phyloP scores from a whole-genome alignment of 768 basidiomycete genomes.

The Phylloporus rhodoxanthus region DNA sequence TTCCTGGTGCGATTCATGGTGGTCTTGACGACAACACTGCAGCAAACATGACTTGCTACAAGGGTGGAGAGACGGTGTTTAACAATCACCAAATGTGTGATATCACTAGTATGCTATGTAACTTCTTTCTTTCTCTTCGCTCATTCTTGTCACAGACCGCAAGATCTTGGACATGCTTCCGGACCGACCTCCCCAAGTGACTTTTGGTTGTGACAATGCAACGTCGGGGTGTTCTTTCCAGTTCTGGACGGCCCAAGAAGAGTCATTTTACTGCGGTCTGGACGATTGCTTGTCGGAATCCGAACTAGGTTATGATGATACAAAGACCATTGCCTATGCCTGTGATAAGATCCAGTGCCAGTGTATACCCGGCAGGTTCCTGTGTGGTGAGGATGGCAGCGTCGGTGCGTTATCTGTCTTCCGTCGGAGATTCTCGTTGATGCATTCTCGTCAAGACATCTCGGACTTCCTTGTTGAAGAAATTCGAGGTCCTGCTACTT shows the following conservation, averaged over 20 bases:
- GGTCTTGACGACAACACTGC: constrained; percentile 37
- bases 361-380: constrained; percentile 90
- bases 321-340: constrained; percentile 68
- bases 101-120: constrained; percentile 75
- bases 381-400: constrained; percentile 93
- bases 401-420: constrained; percentile 55
- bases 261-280: constrained; percentile 93
- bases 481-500: constrained; percentile 86
- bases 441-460: constrained; percentile 50
- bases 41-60: constrained; percentile 88
- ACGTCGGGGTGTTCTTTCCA: constrained; percentile 81
- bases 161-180: constrained; percentile 94
- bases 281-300: constrained; percentile 54
- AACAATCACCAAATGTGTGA: constrained; percentile 97
- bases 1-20: constrained; percentile 39
- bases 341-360: constrained; percentile 85
- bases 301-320: constrained; percentile 51
- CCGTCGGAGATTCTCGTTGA: neutral
- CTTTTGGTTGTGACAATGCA: constrained; percentile 78
- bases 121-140: neutral
- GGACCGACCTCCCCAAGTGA: constrained; percentile 88
- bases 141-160: constrained; percentile 50
- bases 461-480: constrained; percentile 86
- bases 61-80: constrained; percentile 87
- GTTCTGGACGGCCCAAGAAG: constrained; percentile 93